These are phyloP conservation scores for Globisporangium spiculum DNA, from an alignment of 352 stramenopile genomes.

Conservation along the genomic window DNA sequence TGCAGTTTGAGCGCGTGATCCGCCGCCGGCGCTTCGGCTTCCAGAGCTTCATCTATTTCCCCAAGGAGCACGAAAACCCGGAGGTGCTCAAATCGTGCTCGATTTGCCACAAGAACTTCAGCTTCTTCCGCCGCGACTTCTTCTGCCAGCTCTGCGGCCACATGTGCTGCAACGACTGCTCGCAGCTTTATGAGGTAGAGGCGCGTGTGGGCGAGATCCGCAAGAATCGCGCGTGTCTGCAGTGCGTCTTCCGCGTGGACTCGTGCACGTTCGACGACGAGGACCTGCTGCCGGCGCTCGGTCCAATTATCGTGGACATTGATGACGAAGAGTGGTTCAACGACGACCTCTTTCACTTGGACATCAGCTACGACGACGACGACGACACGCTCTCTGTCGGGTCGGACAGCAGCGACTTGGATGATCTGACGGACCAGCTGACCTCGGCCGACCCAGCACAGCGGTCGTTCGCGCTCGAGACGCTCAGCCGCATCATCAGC, in stretches of 20 bases:
- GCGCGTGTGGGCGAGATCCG: constrained; percentile 31
- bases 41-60: constrained; percentile 66
- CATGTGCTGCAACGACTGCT: constrained; percentile 43
- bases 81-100: constrained; percentile 29
- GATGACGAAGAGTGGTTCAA: constrained; percentile 41
- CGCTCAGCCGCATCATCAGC: constrained; percentile 41
- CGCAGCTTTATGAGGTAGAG: constrained; percentile 42
- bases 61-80: constrained; percentile 29
- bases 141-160: constrained; percentile 57
- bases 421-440: constrained; percentile 32
- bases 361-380: constrained; percentile 19
- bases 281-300: constrained; percentile 37
- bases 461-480: constrained; percentile 39
- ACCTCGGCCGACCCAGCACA: constrained; percentile 35
- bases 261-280: constrained; percentile 47
- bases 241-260: constrained; percentile 45
- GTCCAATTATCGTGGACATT: constrained; percentile 38
- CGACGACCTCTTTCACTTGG: constrained; percentile 18
- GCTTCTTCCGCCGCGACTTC: constrained; percentile 42
- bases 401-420: constrained; percentile 28
- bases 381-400: constrained; percentile 24
- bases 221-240: constrained; percentile 40
- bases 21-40: constrained; percentile 63
- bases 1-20: constrained; percentile 53
- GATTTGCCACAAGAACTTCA: constrained; percentile 51